These are phyloP conservation scores for Nidularia pulvinata DNA, from an alignment of 768 basidiomycete species.

Conservation along the genomic window DNA sequence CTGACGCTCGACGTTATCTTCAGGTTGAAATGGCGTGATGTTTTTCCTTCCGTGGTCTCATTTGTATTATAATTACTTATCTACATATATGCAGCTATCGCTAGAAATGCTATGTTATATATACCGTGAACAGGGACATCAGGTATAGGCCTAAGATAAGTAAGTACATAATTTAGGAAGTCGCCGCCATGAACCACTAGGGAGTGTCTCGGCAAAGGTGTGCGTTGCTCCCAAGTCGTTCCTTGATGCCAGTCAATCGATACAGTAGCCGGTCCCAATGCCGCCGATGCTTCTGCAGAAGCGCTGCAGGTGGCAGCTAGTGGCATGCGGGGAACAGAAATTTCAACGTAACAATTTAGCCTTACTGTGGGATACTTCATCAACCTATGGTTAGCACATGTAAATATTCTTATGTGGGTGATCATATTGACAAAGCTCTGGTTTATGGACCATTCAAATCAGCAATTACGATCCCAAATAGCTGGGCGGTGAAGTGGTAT, in stretches of 20 bases:
- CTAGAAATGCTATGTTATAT: not conserved
- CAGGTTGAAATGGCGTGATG: constrained; percentile 51
- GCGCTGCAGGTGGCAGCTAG: not conserved
- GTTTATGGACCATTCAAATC: too few relatives aligned
- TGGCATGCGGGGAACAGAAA: too few relatives aligned
- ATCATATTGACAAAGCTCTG: too few relatives aligned
- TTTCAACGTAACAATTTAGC: constrained; percentile 6
- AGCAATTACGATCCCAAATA: too few relatives aligned
- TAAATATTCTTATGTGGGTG: too few relatives aligned
- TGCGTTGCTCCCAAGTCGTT: too few relatives aligned
- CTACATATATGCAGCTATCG: not conserved
- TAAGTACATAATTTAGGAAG: not conserved
- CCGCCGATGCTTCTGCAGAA: not conserved
- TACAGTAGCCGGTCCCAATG: not conserved
- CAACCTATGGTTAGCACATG: not conserved
- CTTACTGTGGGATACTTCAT: constrained; percentile 17
- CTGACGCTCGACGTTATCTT: constrained; percentile 7
- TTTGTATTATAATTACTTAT: too few relatives aligned
- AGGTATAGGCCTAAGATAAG: not conserved
- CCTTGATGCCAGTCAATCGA: too few relatives aligned
- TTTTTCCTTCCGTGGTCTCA: not conserved
- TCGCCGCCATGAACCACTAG: not conserved
- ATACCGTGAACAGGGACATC: constrained; percentile 7
- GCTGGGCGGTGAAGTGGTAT: too few relatives aligned
- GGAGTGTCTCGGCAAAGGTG: not conserved